A percentile compares a stretch with the other conserved stretches of the same genome.
phyloP scores from a whole-genome alignment of 2,329 filamentous ascomycete species.

The Coccinonectria pachysandricola region DNA sequence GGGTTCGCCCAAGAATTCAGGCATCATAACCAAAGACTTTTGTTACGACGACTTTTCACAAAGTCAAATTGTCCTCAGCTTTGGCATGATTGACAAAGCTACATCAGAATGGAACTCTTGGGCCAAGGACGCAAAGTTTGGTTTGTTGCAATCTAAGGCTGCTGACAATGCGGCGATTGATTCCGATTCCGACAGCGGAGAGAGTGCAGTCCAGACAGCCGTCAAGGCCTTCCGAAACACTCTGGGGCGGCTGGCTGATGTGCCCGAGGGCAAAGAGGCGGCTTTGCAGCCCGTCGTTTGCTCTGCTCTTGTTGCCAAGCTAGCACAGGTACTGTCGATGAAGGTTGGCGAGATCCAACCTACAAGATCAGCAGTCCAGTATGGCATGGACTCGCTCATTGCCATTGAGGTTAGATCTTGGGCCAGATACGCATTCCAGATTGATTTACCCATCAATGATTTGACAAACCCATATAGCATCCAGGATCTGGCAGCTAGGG shows the following conservation, averaged over 20 bases:
- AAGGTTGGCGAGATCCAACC: constrained; percentile 14
- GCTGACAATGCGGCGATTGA: constrained; percentile 9
- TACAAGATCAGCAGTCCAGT: constrained; percentile 13
- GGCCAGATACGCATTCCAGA: constrained; percentile 17
- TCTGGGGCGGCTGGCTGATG: constrained; percentile 6
- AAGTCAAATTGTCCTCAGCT: constrained; percentile 14
- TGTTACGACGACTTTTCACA: constrained; percentile 11
- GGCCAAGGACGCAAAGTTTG: constrained; percentile 16
- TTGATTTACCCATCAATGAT: constrained; percentile 15
- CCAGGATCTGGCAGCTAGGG: constrained; percentile 12
- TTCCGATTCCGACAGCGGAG: constrained; percentile 8
- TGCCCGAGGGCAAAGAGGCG: constrained; percentile 9
- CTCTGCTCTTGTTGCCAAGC: constrained; percentile 13
- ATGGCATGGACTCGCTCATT: constrained; percentile 16
- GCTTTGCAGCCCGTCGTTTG: constrained; percentile 11
- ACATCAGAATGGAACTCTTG: constrained; percentile 14
- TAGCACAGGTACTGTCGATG: constrained; percentile 14
- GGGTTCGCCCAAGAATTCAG: constrained; percentile 7
- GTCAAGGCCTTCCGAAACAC: constrained; percentile 14
- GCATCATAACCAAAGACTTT: constrained; percentile 1
- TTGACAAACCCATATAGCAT: constrained; percentile 16
- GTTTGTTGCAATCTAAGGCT: constrained; percentile 9
- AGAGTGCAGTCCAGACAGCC: constrained; percentile 14
- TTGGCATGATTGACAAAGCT: constrained; percentile 14
- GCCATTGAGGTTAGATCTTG: constrained; percentile 15